Base-by-base conservation (phyloP, 192 early-diverging fungal genomes). In the Thoreauomyces humboldtii region DNA sequence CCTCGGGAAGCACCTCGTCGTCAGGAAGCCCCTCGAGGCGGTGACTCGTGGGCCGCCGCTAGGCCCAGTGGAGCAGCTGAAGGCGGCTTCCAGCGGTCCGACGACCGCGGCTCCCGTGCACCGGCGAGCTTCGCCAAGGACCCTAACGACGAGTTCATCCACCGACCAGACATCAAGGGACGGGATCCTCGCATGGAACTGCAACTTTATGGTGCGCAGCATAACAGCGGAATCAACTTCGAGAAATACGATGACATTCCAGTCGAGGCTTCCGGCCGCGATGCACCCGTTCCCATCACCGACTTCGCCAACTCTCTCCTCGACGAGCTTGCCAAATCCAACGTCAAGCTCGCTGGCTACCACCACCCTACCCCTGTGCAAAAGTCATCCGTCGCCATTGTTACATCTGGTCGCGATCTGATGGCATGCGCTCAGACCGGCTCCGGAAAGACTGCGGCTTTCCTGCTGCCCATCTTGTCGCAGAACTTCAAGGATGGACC, bases 361-460 rank as follows among this genome's bases (percentile, higher is more conserved):
- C 80, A 78, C 22, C 86, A 83, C 58, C 93, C 95, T 11, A 98
- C 95, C 27, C 95, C 95, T 6, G 92, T 98, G 35, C 94, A 98
- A 66, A 70, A 65, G 22, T 55, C 74, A 54, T 76, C 76, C 7
- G 69, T 78, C 17, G 47, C 72, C 24, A 78, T 78, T 38, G 77
- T 78, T 42, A 59, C 58, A 78, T 95, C 27, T 85, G 82, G 87
- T 48, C 88, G 96, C 65, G 96, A 98, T 77, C 77, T 98, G 74
- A 98, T 98, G 96, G 96, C 92, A 27, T 96, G 94, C 72, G 95
- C 95, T 27, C 94, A 98, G 77, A 98, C 95, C 21, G 95, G 96
- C 73, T 81, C 78, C 33, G 81, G 81, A 22, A 61, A 98, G 79
- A 98, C 95, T 37, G 95, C 89, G 59, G 95, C 94, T 32, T 98